Evolutionary conservation across 148 eudicot species (phyloP), one percentile per base, ranked within the genome.

Genomic region (Cornus florida): DNA sequence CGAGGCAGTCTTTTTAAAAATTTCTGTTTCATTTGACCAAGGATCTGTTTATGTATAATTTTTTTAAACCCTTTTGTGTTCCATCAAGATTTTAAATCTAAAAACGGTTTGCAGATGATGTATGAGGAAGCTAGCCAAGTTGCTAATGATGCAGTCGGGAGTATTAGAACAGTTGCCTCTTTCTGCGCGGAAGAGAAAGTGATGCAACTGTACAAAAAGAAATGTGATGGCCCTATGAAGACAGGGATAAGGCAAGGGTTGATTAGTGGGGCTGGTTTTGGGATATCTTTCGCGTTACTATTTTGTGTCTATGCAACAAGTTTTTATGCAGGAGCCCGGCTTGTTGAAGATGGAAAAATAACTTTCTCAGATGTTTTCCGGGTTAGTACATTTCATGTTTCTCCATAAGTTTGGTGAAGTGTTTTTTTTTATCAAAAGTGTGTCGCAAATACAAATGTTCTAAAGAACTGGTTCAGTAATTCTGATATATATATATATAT

Each of bases 91-190:
- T 3, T 73, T 43, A 32, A 35, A 71, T 19, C 0, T 20, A 22
- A 68, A 69, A 39, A 28, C 28, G 70, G n/a, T 53, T 53, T 82
- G 75, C 83, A 91, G 94, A 76, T 78, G 59, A 85, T 81, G 85
- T 91, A 89, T 22, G 93, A 91, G 79, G 88, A 89, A 75, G 97
- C 97, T 13, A 92, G 97, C 85, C 97, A 92, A 84, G 88, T 92
- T 69, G 97, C 97, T 5, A 92, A 83, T 78, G 97, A 92, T 72
- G 97, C 97, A 4, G 94, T 91, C 12, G 90, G 94, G 75, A 89
- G 91, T 80, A 92, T 92, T 62, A 89, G 94, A 75, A 92, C 97
- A 32, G 88, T 92, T 60, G 94, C 97, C 59, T 92, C 96, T 73
- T 92, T 89, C 81, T 89, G 92, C 66, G 88, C 92, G 0, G 91